These are phyloP conservation scores for Heliamphora pulchella DNA, from an alignment of 179 eudicot genomes.

Conservation along the genomic window DNA sequence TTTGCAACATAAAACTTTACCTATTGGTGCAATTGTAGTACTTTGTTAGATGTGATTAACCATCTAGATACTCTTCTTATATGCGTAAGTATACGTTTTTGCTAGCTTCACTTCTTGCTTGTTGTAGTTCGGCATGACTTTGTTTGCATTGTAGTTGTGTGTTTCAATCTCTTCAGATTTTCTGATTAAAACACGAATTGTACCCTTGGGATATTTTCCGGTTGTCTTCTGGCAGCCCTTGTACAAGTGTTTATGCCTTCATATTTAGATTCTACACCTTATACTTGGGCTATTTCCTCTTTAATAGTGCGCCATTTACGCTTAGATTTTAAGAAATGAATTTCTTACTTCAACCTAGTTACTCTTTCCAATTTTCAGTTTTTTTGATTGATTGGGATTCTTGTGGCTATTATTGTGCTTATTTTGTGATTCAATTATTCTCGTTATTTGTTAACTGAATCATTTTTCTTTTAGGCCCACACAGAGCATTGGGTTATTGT, in stretches of 20 bases:
- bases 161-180: not conserved
- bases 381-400: not conserved
- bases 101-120: not conserved
- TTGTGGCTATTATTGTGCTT: not conserved
- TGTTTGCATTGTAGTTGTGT: too few relatives aligned
- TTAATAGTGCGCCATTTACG: not conserved
- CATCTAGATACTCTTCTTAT: not conserved
- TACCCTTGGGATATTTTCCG: not conserved
- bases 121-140: not conserved
- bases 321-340: not conserved
- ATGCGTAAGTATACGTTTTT: not conserved
- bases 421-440: not conserved
- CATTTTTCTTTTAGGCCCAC: conserved; percentile 23
- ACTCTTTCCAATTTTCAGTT: not conserved
- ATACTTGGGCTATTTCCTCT: not conserved
- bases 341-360: not conserved
- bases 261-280: not conserved
- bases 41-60: not conserved
- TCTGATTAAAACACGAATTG: not conserved
- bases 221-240: not conserved
- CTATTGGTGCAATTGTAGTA: not conserved
- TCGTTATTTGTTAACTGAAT: not conserved
- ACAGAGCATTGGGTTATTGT: conserved; percentile 79
- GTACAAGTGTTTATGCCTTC: too few relatives aligned
- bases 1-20: not conserved